These are phyloP conservation scores for Bryum argenteum DNA, from an alignment of 225 moss, liverwort and hornwort genomes.

Conservation along the genomic window DNA sequence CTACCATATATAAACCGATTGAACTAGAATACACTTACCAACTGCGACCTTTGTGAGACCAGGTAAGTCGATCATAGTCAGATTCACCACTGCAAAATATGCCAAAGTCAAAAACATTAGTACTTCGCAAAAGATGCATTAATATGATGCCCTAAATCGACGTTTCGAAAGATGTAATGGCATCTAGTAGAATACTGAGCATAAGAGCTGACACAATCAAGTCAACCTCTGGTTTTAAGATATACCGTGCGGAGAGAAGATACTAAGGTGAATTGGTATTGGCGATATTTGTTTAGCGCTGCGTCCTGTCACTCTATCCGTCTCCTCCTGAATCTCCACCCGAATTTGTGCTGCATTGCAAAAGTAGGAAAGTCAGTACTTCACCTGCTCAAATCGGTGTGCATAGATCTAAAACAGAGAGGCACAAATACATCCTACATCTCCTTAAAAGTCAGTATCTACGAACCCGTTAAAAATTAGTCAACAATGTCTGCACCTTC, in stretches of 20 bases:
- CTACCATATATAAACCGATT: neutral
- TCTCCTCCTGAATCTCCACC: conserved; percentile 54
- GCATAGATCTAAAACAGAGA: neutral
- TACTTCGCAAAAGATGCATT: conserved; percentile 1
- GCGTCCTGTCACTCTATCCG: conserved; percentile 57
- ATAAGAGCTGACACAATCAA: neutral
- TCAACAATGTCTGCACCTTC: neutral
- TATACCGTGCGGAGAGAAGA: conserved; percentile 59
- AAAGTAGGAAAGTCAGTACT: neutral
- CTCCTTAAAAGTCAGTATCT: neutral
- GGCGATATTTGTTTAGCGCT: conserved; percentile 61
- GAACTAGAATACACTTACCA: conserved; percentile 44
- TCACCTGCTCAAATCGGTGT: neutral
- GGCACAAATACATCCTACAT: neutral
- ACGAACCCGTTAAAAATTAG: neutral
- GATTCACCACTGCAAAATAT: conserved; percentile 67
- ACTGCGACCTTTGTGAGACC: conserved; percentile 91
- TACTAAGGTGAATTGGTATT: conserved; percentile 60
- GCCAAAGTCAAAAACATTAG: conserved; percentile 17
- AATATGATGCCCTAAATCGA: neutral
- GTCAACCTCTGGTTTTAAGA: neutral
- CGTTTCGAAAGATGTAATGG: neutral
- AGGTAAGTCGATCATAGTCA: conserved; percentile 88
- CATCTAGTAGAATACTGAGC: neutral
- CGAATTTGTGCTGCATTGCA: conserved; percentile 45